Evolutionary conservation across 2,329 filamentous ascomycete species (phyloP).

Genomic region (Mycogone perniciosa): DNA sequence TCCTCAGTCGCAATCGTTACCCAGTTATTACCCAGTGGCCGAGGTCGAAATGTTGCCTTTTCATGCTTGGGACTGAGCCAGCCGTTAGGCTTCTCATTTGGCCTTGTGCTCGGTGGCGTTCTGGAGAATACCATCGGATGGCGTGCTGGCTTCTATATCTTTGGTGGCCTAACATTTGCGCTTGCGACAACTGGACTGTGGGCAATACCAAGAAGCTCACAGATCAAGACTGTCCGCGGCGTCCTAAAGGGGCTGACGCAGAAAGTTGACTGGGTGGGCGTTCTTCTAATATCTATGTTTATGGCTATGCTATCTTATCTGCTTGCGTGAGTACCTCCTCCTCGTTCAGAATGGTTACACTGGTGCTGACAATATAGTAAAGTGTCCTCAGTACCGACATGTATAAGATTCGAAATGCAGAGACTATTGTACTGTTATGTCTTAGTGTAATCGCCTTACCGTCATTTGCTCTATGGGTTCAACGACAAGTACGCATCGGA

Average conservation of each 20-base stretch:
- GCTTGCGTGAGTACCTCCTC: slow-evolving; percentile 38
- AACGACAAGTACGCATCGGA: slow-evolving; percentile 36
- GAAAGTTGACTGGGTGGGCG: slow-evolving; percentile 51
- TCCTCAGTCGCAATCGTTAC: slow-evolving; percentile 32
- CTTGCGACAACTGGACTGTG: slow-evolving; percentile 31
- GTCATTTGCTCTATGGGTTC: slow-evolving; percentile 49
- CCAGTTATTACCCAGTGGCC: slow-evolving; percentile 24
- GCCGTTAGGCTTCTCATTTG: slow-evolving; percentile 44
- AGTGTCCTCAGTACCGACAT: slow-evolving; percentile 33
- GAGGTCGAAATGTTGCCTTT: slow-evolving; percentile 35
- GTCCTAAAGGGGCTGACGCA: slow-evolving; percentile 19
- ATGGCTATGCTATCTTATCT: slow-evolving; percentile 46
- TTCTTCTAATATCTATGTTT: slow-evolving; percentile 37
- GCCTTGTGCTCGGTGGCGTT: slow-evolving; percentile 44
- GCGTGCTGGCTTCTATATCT: slow-evolving; percentile 41
- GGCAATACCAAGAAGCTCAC: slow-evolving; percentile 25
- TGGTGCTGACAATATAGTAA: background rate
- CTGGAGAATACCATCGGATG: slow-evolving; percentile 42
- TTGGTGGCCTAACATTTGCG: slow-evolving; percentile 28
- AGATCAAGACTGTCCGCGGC: slow-evolving; percentile 19
- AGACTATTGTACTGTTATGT: slow-evolving; percentile 40
- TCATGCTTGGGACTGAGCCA: slow-evolving; percentile 39
- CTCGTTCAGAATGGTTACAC: no score
- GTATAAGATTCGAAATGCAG: slow-evolving; percentile 34
- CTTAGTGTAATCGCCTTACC: slow-evolving; percentile 38